A percentile compares a stretch with the other conserved stretches of the same genome.
These are phyloP conservation scores for Petasospora fabianii DNA, from an alignment of 1,139 yeast genomes.

Conservation along the genomic window DNA sequence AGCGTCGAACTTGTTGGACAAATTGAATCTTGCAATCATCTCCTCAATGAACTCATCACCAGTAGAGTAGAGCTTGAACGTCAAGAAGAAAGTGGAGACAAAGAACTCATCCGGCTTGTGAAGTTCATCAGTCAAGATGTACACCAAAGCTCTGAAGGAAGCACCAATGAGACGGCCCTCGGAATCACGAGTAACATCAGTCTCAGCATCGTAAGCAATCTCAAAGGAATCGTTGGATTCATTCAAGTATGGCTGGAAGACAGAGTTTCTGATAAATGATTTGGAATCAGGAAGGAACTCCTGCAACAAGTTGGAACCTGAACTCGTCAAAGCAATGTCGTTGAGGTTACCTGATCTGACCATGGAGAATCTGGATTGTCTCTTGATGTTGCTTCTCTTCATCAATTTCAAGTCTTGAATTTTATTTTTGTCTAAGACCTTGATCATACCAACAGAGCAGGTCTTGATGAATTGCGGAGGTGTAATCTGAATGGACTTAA, in stretches of 20 bases:
- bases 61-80: constrained; percentile 71
- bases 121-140: constrained; percentile 66
- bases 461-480: constrained; percentile 58
- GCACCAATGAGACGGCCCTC: constrained; percentile 68
- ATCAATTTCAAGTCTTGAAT: constrained; percentile 8
- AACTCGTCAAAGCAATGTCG: constrained; percentile 49
- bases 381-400: constrained; percentile 22
- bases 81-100: constrained; percentile 72
- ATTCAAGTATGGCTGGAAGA: constrained; percentile 33
- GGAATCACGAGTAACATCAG: constrained; percentile 44
- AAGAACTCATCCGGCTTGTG: constrained; percentile 64
- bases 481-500: constrained; percentile 52
- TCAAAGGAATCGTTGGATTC: constrained; percentile 28
- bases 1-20: constrained; percentile 35
- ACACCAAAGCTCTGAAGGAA: constrained; percentile 71
- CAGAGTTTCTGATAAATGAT: constrained; percentile 42
- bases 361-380: constrained; percentile 50
- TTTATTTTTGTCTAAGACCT: constrained; percentile 21
- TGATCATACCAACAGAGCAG: constrained; percentile 61
- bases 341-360: constrained; percentile 57
- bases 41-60: constrained; percentile 69
- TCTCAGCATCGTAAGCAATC: constrained; percentile 30
- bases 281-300: constrained; percentile 34
- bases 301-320: constrained; percentile 51
- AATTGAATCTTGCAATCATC: constrained; percentile 63